Evolutionary conservation across 164 flowering plant genomes (phyloP), one percentile per base, ranked within the genome.

Genomic region (Cinnamomum micranthum): DNA sequence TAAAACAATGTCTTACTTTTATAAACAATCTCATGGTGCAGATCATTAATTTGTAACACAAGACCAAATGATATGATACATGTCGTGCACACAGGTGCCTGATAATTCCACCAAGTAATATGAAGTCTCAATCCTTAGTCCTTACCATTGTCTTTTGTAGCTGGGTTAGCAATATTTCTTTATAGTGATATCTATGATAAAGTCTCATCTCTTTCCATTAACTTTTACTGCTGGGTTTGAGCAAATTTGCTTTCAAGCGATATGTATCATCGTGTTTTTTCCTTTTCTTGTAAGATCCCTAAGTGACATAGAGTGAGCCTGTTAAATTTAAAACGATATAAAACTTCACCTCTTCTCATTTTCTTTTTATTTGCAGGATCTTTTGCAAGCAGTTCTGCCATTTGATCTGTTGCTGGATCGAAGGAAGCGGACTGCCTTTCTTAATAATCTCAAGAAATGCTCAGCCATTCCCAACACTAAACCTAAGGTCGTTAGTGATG

Each of bases 311-410:
- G 47, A 41, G 11, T 41, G 47, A 41, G 47, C 47, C 47, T 41
- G 47, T 41, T 41, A 41, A 41, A 7, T 41, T 41, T 41, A 9
- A 9, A 6, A 11, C 10, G 11, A 41, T 9, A 41, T 41, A 41
- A 41, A 41, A 6, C 47, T 9, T 41, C 47, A 17, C 60, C 60
- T 55, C n/a, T 55, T 55, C 17, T 55, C 60, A 55, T 55, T 59
- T 24, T 65, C 11, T 24, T 15, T 64, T 71, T 72, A 14, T 77
- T 59, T 76, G 76, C 93, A 94, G 98, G 94, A 89, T 85, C 96
- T 94, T 76, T 75, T 94, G 85, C 86, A 90, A 86, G 97, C 95
- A 71, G 98, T 94, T 9, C 77, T 92, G 47, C 98, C 98, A 71
- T 91, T 94, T 86, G 97, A 94, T 83, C 71, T 94, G 77, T 79